A percentile compares a stretch with the other conserved stretches of the same genome.
These are phyloP conservation scores for Toxicodendron radicans DNA, from an alignment of 345 rosid species.

Conservation along the genomic window DNA sequence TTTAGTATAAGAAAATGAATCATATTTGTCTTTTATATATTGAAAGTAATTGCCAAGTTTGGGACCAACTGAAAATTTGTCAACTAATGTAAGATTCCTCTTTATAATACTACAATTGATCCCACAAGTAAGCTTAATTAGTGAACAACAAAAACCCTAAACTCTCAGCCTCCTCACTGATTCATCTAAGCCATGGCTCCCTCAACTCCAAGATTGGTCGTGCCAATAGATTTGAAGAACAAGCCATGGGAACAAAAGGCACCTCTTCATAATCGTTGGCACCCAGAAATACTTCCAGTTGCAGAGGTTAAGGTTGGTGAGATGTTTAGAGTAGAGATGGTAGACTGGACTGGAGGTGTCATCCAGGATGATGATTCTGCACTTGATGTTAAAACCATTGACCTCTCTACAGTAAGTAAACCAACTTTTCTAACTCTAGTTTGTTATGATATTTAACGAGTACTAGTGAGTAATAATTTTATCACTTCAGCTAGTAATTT, in stretches of 20 bases:
- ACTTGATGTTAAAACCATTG: slow-evolving; percentile 46
- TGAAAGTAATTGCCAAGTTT: neutral
- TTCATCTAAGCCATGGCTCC: slow-evolving; percentile 48
- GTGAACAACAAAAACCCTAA: neutral
- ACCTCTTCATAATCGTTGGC: slow-evolving; percentile 82
- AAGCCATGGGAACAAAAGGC: slow-evolving; percentile 65
- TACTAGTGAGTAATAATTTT: too few species aligned
- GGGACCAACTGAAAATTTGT: slow-evolving; percentile 30
- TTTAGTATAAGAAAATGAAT: neutral
- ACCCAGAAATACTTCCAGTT: slow-evolving; percentile 63
- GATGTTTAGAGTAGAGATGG: slow-evolving; percentile 64
- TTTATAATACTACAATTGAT: neutral
- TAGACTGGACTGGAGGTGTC: slow-evolving; percentile 66
- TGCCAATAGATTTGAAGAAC: slow-evolving; percentile 65
- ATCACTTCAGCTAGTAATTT: too few species aligned
- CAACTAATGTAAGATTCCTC: slow-evolving; percentile 1
- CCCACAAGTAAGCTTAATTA: slow-evolving; percentile 8
- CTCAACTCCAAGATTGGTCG: slow-evolving; percentile 48
- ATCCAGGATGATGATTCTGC: slow-evolving; percentile 66
- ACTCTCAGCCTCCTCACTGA: neutral
- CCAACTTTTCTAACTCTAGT: too few species aligned
- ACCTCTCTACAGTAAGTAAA: slow-evolving; percentile 56
- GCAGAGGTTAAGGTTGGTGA: slow-evolving; percentile 49
- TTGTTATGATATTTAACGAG: too few species aligned
- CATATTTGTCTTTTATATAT: slow-evolving; percentile 17